Evolutionary conservation across 129 eudicot genomes (phyloP).

Genomic region (Artemisia argyi): DNA sequence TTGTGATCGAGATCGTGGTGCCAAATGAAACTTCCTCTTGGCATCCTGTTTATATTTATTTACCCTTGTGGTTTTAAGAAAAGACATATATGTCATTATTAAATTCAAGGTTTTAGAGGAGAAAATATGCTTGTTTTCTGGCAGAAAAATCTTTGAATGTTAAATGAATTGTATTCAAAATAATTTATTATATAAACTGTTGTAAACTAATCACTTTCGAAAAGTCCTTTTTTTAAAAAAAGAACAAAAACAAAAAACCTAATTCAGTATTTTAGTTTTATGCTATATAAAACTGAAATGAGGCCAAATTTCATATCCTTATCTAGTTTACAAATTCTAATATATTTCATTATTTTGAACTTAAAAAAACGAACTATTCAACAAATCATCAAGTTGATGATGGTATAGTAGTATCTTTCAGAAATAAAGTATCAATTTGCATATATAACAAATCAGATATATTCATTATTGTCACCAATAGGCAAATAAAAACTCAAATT

Average conservation of each 20-base stretch:
- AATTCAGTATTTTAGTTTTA: not conserved
- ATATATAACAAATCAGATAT: conserved; percentile 12
- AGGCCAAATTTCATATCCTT: not conserved
- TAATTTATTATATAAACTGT: too few species aligned
- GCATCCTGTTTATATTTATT: not conserved
- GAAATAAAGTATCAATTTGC: conserved; percentile 15
- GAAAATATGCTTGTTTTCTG: not conserved
- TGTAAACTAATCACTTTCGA: not conserved
- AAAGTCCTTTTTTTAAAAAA: too few species aligned
- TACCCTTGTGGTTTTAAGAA: not conserved
- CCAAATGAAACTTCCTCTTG: conserved; percentile 21
- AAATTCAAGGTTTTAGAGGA: not conserved
- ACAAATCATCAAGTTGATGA: too few species aligned
- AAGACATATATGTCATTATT: not conserved
- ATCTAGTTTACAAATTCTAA: too few species aligned
- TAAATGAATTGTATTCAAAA: not conserved
- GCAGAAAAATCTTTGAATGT: not conserved
- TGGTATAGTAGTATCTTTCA: not conserved
- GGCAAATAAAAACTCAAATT: not conserved
- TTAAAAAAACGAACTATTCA: too few species aligned
- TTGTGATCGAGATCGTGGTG: conserved; percentile 5
- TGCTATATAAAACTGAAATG: not conserved
- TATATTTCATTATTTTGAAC: too few species aligned
- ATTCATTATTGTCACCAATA: conserved; percentile 18
- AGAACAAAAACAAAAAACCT: too few species aligned